phyloP scores from a whole-genome alignment of 75 land plant species.

The Selaginella tamariscina region DNA sequence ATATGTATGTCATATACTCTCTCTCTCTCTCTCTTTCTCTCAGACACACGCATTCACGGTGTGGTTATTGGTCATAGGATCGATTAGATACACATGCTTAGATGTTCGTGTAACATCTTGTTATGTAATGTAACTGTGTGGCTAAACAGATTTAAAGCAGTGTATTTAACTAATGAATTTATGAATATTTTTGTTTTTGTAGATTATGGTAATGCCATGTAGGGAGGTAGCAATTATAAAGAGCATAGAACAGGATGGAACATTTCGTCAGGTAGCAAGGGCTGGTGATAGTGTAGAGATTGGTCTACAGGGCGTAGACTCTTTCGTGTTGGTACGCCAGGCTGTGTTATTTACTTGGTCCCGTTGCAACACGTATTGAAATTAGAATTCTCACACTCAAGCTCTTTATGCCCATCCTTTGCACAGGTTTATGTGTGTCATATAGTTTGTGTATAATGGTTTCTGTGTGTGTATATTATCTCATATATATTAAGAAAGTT shows the following conservation, averaged over 20 bases:
- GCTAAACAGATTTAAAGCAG: too few species aligned
- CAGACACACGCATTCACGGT: too few species aligned
- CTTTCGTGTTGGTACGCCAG: conserved; percentile 39
- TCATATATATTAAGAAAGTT: too few species aligned
- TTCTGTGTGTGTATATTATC: too few species aligned
- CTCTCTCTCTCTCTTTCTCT: too few species aligned
- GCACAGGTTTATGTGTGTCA: conserved; percentile 48
- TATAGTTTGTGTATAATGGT: too few species aligned
- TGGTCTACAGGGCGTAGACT: conserved; percentile 61
- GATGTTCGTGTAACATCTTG: too few species aligned
- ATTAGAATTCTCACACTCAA: conserved; percentile 63
- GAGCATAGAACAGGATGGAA: conserved; percentile 51
- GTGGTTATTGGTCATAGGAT: too few species aligned
- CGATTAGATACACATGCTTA: too few species aligned
- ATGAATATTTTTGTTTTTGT: conserved; percentile 15
- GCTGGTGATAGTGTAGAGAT: conserved; percentile 82
- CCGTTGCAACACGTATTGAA: conserved; percentile 52
- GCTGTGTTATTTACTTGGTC: conserved; percentile 74
- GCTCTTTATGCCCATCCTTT: conserved; percentile 45
- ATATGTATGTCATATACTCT: background rate
- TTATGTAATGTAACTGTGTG: too few species aligned
- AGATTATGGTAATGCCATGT: conserved; percentile 89
- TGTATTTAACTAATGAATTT: too few species aligned
- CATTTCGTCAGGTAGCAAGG: conserved; percentile 39
- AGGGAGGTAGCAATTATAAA: conserved; percentile 52